Evolutionary conservation across 371 early-diverging fungal genomes (phyloP).

Genomic region (Blakeslea trispora): DNA sequence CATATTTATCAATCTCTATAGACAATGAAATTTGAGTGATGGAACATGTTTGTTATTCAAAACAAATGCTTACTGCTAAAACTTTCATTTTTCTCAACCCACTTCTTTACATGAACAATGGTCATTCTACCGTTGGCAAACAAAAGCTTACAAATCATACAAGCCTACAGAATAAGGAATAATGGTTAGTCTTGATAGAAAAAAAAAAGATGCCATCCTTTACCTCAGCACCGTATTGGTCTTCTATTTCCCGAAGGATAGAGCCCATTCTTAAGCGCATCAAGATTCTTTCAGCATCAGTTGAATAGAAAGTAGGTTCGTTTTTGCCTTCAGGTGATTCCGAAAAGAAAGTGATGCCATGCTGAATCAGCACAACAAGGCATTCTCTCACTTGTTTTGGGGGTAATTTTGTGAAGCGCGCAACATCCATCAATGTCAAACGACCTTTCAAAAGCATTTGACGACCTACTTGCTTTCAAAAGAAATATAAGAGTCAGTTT

Average conservation of each 20-base stretch:
- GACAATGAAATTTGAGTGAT: background rate
- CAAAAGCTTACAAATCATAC: slow-evolving; percentile 30
- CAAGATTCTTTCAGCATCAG: slow-evolving; percentile 55
- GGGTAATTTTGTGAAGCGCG: slow-evolving; percentile 40
- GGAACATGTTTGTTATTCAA: background rate
- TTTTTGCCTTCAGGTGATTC: slow-evolving; percentile 59
- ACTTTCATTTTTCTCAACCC: slow-evolving; percentile 29
- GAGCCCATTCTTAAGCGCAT: slow-evolving; percentile 69
- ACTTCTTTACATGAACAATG: slow-evolving; percentile 30
- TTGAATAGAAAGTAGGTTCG: slow-evolving; percentile 68
- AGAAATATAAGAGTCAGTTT: slow-evolving; percentile 35
- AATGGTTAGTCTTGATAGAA: background rate
- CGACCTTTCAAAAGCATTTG: slow-evolving; percentile 49
- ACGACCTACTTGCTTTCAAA: slow-evolving; percentile 37
- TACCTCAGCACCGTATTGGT: slow-evolving; percentile 70
- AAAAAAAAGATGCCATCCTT: background rate
- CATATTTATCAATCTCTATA: slow-evolving; percentile 41
- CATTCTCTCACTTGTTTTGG: slow-evolving; percentile 40
- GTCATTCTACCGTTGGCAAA: slow-evolving; percentile 42
- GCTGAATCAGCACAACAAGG: slow-evolving; percentile 47
- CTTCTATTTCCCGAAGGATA: slow-evolving; percentile 59
- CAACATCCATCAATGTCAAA: slow-evolving; percentile 39
- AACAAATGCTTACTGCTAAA: slow-evolving; percentile 33
- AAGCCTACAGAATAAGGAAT: slow-evolving; percentile 18
- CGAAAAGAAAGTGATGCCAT: slow-evolving; percentile 41